phyloP scores from a whole-genome alignment of 2,329 filamentous ascomycete genomes.

The Pseudogymnoascus sp. region DNA sequence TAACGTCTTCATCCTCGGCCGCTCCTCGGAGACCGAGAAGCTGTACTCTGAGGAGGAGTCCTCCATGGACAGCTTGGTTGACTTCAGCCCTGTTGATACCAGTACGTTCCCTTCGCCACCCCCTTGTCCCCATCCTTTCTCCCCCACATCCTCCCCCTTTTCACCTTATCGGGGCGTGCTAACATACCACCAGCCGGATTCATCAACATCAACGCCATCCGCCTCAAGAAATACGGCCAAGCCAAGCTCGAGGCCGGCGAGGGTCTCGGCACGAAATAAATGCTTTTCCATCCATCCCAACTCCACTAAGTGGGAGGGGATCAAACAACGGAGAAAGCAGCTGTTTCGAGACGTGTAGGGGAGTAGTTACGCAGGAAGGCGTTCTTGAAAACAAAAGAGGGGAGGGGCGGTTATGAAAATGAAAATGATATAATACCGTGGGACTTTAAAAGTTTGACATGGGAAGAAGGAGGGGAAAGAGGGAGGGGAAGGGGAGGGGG shows the following conservation, averaged over 20 bases:
- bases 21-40: constrained; percentile 59
- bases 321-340: not conserved
- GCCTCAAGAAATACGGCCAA: constrained; percentile 49
- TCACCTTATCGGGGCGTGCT: constrained; percentile 27
- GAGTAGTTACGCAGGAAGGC: not conserved
- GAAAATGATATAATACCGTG: constrained; percentile 7
- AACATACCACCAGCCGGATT: constrained; percentile 36
- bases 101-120: constrained; percentile 28
- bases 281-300: not conserved
- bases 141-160: not conserved
- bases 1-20: constrained; percentile 50
- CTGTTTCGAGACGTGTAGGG: not conserved
- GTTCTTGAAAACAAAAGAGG: not conserved
- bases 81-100: constrained; percentile 59
- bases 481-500: not conserved
- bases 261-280: constrained; percentile 7
- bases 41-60: constrained; percentile 60
- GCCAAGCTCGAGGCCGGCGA: constrained; percentile 34
- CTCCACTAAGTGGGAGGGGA: not conserved
- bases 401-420: not conserved
- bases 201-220: constrained; percentile 63
- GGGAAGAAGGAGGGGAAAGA: not conserved
- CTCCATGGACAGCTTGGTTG: constrained; percentile 63
- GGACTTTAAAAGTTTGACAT: not conserved
- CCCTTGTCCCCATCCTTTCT: constrained; percentile 38